Conservation (phyloP, 176 grass and related monocot genomes). For the Chrysopogon serrulatus region DNA sequence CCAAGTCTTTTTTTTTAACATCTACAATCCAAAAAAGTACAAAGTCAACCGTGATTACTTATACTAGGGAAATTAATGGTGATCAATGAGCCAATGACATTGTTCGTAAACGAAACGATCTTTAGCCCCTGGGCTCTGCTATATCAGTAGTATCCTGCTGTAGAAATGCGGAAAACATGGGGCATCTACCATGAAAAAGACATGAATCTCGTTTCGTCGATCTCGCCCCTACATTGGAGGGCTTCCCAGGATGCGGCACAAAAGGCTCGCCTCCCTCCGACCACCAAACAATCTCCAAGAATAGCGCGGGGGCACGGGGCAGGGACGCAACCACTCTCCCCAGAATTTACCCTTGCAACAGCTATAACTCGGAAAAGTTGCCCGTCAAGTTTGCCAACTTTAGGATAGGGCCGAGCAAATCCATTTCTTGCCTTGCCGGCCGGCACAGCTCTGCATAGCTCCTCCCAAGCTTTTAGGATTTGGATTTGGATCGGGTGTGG, state of each 20-base stretch:
- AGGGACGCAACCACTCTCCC: background rate
- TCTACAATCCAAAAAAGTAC: background rate
- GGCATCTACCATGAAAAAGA: background rate
- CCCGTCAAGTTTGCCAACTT: slow-evolving; percentile 34
- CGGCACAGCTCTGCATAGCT: background rate
- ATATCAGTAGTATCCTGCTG: background rate
- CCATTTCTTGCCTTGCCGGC: slow-evolving; percentile 20
- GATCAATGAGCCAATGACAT: background rate
- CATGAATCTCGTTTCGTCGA: slow-evolving; percentile 6
- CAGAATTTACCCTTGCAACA: background rate
- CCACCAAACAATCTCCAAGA: slow-evolving; percentile 38
- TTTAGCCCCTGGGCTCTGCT: background rate
- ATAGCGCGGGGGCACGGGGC: slow-evolving; percentile 21
- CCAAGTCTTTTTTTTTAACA: background rate
- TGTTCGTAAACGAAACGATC: background rate
- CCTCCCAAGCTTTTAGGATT: slow-evolving; percentile 31
- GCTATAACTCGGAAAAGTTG: slow-evolving; percentile 30
- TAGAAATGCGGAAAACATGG: background rate
- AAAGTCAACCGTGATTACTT: background rate
- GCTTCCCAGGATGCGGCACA: background rate
- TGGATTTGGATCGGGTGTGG: background rate
- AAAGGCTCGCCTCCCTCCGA: slow-evolving; percentile 1
- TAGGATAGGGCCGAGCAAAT: slow-evolving; percentile 28
- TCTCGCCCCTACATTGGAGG: slow-evolving; percentile 13
- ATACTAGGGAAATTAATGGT: too few species aligned